Conservation (phyloP, 2,329 filamentous ascomycete genomes). For the Talaromyces sp. region DNA sequence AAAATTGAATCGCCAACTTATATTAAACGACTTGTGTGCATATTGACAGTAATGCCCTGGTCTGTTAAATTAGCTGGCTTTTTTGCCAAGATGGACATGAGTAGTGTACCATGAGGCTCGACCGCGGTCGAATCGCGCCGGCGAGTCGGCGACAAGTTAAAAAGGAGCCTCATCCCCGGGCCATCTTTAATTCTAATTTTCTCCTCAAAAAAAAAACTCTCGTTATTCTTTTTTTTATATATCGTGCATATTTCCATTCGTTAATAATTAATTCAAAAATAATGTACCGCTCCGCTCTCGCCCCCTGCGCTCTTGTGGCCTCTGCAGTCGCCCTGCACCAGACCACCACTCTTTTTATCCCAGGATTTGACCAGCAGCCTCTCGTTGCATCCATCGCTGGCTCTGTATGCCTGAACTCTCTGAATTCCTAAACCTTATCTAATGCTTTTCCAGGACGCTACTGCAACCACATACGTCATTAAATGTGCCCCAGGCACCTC, state of each 20-base stretch:
- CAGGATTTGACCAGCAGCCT: slow-evolving; percentile 9
- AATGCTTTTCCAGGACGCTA: background rate
- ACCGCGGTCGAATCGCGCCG: background rate
- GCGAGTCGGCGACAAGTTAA: background rate
- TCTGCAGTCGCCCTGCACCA: slow-evolving; percentile 10
- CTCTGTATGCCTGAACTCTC: background rate
- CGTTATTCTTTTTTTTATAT: too few relatives aligned
- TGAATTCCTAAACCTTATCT: background rate
- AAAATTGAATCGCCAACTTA: background rate
- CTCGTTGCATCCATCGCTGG: slow-evolving; percentile 9
- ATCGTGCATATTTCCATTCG: background rate
- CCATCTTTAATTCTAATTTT: background rate
- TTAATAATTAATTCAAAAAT: background rate
- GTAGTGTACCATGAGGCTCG: too few relatives aligned
- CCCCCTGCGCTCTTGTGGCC: slow-evolving; percentile 3
- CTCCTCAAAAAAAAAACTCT: too few relatives aligned
- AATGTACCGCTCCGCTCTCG: background rate
- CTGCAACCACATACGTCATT: slow-evolving; percentile 6
- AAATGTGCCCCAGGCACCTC: background rate
- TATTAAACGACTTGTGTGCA: background rate
- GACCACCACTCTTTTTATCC: slow-evolving; percentile 8
- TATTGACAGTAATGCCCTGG: too few relatives aligned
- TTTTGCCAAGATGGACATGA: background rate
- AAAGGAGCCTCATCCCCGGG: background rate
- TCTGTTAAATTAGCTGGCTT: background rate